These are phyloP conservation scores for Paramyrothecium roridum DNA, from an alignment of 2,329 filamentous ascomycete genomes.

Conservation along the genomic window DNA sequence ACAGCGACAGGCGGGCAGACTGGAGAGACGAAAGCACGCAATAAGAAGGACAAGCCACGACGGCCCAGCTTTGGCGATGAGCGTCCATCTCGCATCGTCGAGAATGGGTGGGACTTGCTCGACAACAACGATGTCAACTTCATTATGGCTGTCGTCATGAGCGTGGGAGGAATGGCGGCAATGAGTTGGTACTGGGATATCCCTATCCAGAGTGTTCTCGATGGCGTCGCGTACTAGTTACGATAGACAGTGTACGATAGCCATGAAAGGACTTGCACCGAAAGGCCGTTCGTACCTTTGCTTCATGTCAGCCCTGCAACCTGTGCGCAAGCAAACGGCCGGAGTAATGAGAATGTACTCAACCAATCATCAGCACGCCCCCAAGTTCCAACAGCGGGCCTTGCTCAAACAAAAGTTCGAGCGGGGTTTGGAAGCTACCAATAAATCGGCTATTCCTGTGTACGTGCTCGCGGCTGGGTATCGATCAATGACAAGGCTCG, in stretches of 20 bases:
- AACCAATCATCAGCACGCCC: no score
- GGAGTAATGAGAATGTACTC: no score
- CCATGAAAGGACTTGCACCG: not conserved
- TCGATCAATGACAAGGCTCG: no score
- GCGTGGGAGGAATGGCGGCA: slow-evolving; percentile 68
- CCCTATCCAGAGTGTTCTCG: slow-evolving; percentile 42
- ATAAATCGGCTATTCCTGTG: no score
- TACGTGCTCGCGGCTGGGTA: no score
- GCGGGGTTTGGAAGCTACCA: no score
- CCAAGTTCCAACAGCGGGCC: no score
- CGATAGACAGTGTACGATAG: slow-evolving; percentile 1
- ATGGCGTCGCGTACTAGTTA: not conserved
- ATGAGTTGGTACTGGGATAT: slow-evolving; percentile 60
- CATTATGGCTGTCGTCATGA: slow-evolving; percentile 82
- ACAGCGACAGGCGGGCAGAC: slow-evolving; percentile 31
- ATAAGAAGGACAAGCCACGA: slow-evolving; percentile 46
- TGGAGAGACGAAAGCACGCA: slow-evolving; percentile 40
- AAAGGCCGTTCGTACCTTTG: no score
- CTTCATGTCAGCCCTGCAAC: no score
- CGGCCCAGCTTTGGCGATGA: slow-evolving; percentile 51
- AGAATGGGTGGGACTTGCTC: slow-evolving; percentile 69
- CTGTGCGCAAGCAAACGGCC: no score
- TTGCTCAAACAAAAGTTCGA: no score
- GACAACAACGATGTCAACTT: slow-evolving; percentile 98
- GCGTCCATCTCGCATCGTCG: slow-evolving; percentile 59